phyloP scores from a whole-genome alignment of 768 basidiomycete species.

The Tephrocybe sp. region DNA sequence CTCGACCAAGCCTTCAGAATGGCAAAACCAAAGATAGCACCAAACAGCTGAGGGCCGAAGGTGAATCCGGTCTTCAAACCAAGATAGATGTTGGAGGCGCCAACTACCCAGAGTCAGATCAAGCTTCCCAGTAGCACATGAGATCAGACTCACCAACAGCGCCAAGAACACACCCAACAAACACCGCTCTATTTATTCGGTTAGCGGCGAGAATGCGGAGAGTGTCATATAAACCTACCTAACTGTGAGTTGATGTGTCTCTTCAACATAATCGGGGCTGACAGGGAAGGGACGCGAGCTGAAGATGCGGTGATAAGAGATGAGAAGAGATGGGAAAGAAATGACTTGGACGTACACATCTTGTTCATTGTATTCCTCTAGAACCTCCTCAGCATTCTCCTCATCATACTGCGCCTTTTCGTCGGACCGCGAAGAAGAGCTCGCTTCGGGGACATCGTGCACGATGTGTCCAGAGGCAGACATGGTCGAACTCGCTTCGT shows the following conservation, averaged over 20 bases:
- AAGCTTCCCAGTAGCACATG: not conserved
- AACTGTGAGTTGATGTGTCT: conserved; percentile 53
- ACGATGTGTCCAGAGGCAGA: conserved; percentile 4
- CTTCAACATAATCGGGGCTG: conserved; percentile 44
- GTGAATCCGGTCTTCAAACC: conserved; percentile 70
- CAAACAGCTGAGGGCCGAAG: conserved; percentile 64
- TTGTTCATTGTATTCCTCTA: conserved; percentile 36
- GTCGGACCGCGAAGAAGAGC: conserved; percentile 11
- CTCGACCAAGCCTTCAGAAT: conserved; percentile 59
- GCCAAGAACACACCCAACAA: conserved; percentile 52
- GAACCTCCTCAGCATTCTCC: conserved; percentile 18
- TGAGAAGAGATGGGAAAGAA: not conserved
- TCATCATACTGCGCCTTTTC: conserved; percentile 29
- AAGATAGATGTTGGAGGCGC: conserved; percentile 66
- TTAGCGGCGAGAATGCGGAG: not conserved
- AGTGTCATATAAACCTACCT: conserved; percentile 25
- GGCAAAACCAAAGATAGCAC: conserved; percentile 60
- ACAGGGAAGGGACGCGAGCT: conserved; percentile 54
- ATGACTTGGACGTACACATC: conserved; percentile 34
- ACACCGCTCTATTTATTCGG: conserved; percentile 34
- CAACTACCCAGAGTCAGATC: conserved; percentile 28
- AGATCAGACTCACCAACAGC: conserved; percentile 34
- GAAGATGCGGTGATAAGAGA: not conserved
- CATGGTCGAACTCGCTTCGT: conserved; percentile 2
- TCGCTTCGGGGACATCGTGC: conserved; percentile 1